Percentiles rank a stretch among this genome's conserved stretches.
Conservation (phyloP, 2,329 filamentous ascomycete genomes). For the Cladosporium phlei region DNA sequence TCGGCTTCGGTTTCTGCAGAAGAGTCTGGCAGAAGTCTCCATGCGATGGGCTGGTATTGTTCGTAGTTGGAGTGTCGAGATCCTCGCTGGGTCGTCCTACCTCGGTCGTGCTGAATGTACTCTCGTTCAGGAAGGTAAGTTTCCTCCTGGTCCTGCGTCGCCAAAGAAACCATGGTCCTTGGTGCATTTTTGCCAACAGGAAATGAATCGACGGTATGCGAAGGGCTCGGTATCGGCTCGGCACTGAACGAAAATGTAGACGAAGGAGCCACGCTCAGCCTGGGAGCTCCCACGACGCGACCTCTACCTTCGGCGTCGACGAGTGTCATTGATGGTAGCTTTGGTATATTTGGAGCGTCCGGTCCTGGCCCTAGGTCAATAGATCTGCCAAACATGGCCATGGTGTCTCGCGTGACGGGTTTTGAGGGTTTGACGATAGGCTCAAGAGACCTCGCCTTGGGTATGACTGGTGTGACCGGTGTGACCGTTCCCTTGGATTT, state of each 20-base stretch:
- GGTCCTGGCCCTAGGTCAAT: not conserved
- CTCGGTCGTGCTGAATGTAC: not conserved
- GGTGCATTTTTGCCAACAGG: constrained; percentile 14
- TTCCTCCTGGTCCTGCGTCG: not conserved
- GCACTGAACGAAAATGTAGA: constrained; percentile 4
- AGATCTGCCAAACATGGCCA: constrained; percentile 10
- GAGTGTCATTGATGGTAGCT: constrained; percentile 8
- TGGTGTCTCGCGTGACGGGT: constrained; percentile 2
- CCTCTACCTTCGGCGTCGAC: constrained; percentile 10
- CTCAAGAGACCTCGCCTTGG: constrained; percentile 18
- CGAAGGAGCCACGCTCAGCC: constrained; percentile 8
- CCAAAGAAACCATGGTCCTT: constrained; percentile 12
- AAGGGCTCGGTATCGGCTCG: not conserved
- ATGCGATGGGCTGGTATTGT: not conserved
- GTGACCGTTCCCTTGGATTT: constrained; percentile 17
- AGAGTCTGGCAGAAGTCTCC: not conserved
- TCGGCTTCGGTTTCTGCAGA: not conserved
- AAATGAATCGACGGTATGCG: constrained; percentile 2
- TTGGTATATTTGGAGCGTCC: no score
- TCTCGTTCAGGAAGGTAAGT: not conserved
- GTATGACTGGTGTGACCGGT: constrained; percentile 15
- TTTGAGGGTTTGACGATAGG: constrained; percentile 12
- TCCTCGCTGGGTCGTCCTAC: constrained; percentile 6
- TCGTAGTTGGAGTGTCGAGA: not conserved
- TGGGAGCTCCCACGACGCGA: constrained; percentile 5